These are phyloP conservation scores for Lathyrus oleraceus DNA, from an alignment of 306 rosid genomes.

Conservation along the genomic window DNA sequence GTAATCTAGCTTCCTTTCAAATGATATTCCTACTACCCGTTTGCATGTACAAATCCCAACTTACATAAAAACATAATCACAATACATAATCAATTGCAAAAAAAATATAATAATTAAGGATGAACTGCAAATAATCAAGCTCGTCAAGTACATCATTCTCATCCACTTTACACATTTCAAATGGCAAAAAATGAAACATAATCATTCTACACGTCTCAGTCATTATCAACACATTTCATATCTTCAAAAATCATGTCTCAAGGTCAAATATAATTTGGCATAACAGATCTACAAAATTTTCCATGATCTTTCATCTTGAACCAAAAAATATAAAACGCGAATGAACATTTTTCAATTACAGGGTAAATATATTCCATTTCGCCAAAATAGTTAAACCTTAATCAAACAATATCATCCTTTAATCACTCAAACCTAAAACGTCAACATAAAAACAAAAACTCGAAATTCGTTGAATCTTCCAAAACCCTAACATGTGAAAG, in stretches of 20 bases:
- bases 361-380: neutral
- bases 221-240: neutral
- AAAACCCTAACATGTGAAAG: slow-evolving; percentile 10
- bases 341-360: neutral
- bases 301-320: slow-evolving; percentile 10
- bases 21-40: neutral
- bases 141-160: neutral
- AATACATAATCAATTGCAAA: neutral
- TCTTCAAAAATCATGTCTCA: neutral
- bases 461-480: slow-evolving; percentile 24
- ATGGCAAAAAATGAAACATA: neutral
- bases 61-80: neutral
- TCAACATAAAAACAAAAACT: neutral
- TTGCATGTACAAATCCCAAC: neutral
- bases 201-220: neutral
- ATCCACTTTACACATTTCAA: neutral
- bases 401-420: neutral
- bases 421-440: slow-evolving; percentile 27
- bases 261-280: neutral
- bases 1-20: neutral
- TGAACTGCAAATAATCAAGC: neutral
- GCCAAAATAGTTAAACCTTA: slow-evolving; percentile 39
- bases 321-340: neutral
- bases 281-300: slow-evolving; percentile 35
- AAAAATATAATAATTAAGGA: neutral